These are phyloP conservation scores for Pseudogymnoascus sp. DNA, from an alignment of 2,329 filamentous ascomycete genomes.

Conservation along the genomic window DNA sequence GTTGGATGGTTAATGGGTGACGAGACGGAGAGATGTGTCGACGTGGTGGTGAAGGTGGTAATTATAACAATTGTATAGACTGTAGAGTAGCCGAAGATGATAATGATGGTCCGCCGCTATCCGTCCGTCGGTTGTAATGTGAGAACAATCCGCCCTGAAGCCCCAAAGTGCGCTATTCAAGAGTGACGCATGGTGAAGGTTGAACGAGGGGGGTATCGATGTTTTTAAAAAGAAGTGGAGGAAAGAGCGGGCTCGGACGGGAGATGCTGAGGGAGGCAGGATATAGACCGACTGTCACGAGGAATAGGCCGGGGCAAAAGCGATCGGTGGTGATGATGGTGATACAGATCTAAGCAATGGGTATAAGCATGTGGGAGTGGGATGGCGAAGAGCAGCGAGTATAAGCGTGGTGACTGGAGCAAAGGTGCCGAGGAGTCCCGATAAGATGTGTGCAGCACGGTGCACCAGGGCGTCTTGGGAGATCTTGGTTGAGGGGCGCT, in stretches of 20 bases:
- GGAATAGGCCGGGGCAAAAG: neutral
- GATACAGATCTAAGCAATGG: neutral
- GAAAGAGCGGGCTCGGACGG: neutral
- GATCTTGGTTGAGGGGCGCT: neutral
- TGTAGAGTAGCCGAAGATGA: neutral
- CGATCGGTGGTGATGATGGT: neutral
- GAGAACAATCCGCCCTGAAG: neutral
- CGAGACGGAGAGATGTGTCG: neutral
- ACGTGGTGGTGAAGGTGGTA: neutral
- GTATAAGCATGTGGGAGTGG: neutral
- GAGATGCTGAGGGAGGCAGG: neutral
- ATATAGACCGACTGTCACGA: neutral
- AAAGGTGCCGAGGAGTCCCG: conserved; percentile 1
- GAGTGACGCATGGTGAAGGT: neutral
- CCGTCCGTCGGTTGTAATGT: neutral
- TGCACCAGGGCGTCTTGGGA: neutral
- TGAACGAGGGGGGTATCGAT: neutral
- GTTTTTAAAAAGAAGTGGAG: neutral
- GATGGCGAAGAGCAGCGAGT: neutral
- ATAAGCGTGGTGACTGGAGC: neutral
- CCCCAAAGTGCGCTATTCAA: neutral
- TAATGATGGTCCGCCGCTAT: conserved; percentile 3
- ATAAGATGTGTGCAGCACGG: neutral
- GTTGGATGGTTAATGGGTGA: conserved; percentile 18
- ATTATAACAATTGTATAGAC: neutral